Evolutionary conservation across 2,329 filamentous ascomycete genomes (phyloP).

Genomic region (Pseudocercospora vitis): DNA sequence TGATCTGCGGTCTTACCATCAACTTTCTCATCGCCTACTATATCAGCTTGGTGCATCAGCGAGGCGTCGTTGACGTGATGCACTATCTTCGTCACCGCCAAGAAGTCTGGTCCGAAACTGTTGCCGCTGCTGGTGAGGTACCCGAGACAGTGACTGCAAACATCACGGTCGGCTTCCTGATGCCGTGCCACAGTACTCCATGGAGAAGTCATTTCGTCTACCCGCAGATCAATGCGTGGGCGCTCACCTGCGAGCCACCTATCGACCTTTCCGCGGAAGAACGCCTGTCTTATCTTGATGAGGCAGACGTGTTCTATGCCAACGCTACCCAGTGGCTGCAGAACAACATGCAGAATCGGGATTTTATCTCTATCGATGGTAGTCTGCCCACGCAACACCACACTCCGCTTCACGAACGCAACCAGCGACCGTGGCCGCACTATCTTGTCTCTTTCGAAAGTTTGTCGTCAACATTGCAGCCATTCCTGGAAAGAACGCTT

Average conservation of each 20-base stretch:
- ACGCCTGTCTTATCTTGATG: constrained; percentile 73
- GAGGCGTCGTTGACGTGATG: constrained; percentile 73
- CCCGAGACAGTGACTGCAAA: constrained; percentile 17
- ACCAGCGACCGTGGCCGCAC: constrained; percentile 50
- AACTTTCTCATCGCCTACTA: constrained; percentile 75
- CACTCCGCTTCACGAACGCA: constrained; percentile 13
- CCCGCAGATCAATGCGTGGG: constrained; percentile 73
- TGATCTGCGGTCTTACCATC: constrained; percentile 55
- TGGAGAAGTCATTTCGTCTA: constrained; percentile 88
- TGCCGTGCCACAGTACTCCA: constrained; percentile 93
- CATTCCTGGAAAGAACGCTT: constrained; percentile 45
- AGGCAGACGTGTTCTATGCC: constrained; percentile 87
- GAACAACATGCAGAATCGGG: constrained; percentile 40
- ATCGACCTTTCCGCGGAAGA: constrained; percentile 64
- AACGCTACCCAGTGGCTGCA: constrained; percentile 52
- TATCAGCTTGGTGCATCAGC: constrained; percentile 73
- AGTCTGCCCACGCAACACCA: background rate
- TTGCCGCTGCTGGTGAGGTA: background rate
- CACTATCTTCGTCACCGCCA: constrained; percentile 68
- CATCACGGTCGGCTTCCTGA: constrained; percentile 73
- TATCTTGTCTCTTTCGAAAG: constrained; percentile 58
- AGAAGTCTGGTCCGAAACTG: constrained; percentile 26
- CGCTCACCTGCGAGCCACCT: constrained; percentile 87
- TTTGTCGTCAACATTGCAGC: constrained; percentile 52
- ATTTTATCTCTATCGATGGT: constrained; percentile 17